phyloP scores from a whole-genome alignment of 2,329 filamentous ascomycete genomes.

The Diaporthe ilicicola region DNA sequence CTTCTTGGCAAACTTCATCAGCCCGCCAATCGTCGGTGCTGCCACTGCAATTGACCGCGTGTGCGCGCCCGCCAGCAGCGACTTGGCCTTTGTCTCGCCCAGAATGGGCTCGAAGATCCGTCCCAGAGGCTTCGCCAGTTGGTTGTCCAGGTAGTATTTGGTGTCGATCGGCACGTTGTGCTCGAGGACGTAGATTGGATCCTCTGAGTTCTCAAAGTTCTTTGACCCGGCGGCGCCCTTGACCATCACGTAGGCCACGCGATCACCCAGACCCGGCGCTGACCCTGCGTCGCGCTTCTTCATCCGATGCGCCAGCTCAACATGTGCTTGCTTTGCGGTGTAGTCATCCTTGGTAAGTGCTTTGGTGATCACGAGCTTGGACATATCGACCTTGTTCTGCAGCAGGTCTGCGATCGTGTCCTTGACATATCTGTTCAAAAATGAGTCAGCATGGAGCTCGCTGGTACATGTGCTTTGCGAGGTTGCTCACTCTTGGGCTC shows the following conservation, averaged over 20 bases:
- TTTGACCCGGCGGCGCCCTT: conserved; percentile 89
- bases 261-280: conserved; percentile 90
- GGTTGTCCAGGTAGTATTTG: conserved; percentile 98
- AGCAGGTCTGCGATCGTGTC: conserved; percentile 93
- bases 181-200: conserved; percentile 95
- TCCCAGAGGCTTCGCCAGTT: conserved; percentile 91
- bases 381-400: conserved; percentile 99
- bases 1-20: conserved; percentile 99
- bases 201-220: conserved; percentile 97
- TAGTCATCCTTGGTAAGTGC: conserved; percentile 92
- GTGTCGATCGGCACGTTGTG: conserved; percentile 98
- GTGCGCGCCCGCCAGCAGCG: conserved; percentile 89
- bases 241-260: conserved; percentile 97
- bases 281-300: conserved; percentile 95
- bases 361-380: conserved; percentile 98
- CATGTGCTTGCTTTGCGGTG: conserved; percentile 91
- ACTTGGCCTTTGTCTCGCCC: conserved; percentile 88
- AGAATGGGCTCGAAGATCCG: conserved; percentile 98
- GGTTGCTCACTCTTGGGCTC: conserved; percentile 85
- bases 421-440: conserved; percentile 81
- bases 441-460: conserved; percentile 37
- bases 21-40: conserved; percentile 86
- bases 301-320: conserved; percentile 95
- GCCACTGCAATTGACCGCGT: conserved; percentile 94
- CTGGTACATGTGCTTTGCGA: no score